Evolutionary conservation across 1,284 basidiomycete genomes (phyloP), one percentile per base, ranked within the genome.

Genomic region (Tylopilus sp.): DNA sequence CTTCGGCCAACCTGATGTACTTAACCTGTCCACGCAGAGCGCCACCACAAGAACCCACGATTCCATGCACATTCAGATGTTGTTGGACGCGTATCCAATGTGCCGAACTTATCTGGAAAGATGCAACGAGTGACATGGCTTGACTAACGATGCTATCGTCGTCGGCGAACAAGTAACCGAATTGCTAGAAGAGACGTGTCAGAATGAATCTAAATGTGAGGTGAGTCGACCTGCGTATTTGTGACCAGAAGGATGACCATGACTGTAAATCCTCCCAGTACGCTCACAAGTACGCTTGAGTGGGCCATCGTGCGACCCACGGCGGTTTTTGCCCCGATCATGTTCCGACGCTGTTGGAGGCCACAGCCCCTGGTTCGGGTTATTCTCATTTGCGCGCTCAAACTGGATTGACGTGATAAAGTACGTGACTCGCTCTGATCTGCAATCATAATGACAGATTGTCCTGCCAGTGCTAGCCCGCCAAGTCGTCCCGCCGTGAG

Each of bases 361-460:
- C 83, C 36, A 88, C 85, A 25, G 90, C 85, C 11, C 85, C 86
- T 63, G 41, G 15, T 52, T 32, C 20, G 31, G 7, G 39, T 50
- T 4, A 24, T 33, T 33, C 33, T 26, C n/a, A 13, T 43, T 7
- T 14, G 42, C 13, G 11, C 20, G 17, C 20, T 17, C 29, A 19
- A 31, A 24, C 8, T 1, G n/a, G n/a, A n/a, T 0, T 17, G 9
- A 9, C 11, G 14, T 5, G 19, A 41, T 37, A 22, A n/a, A n/a
- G n/a, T n/a, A n/a, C n/a, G n/a, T 3, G 28, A 61, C 73, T 55
- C 56, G 86, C 86, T 84, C 69, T 90, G 88, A 64, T 90, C 88
- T 13, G 84, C 81, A n/a, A 88, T 90, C 85, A 90, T 89, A 54
- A 90, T 88, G 37, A 89, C 83, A 1, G 85, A 85, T 63, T 91